Base-by-base conservation (phyloP, 2,329 filamentous ascomycete species). In the Fusarium sp. region DNA sequence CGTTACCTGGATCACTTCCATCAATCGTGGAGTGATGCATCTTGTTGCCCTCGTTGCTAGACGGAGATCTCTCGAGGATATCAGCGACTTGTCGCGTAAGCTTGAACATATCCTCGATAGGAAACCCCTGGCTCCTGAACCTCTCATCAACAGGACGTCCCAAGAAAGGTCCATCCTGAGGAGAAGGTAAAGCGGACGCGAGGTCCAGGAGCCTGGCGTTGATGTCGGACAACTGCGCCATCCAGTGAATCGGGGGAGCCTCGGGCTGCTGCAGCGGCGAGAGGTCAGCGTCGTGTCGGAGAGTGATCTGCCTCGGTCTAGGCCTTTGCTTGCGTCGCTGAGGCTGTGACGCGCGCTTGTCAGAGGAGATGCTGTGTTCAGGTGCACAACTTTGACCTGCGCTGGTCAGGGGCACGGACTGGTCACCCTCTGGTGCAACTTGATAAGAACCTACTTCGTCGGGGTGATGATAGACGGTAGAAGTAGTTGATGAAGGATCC, bases 61-160 rank as follows among this genome's bases (percentile, higher is more conserved):
- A 54, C 1, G 73, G 63, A 4, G 77, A 57, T 25, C 75, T 71
- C 46, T 81, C 76, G 8, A 82, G 65, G 2, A 79, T 75, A 34
- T 82, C 77, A 18, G 81, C 76, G 10, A 83, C 78, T 8, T 72
- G 60, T 10, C 78, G 77, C 7, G 81, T 82, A 25, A 83, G 75
- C 56, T 80, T 76, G 71, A 83, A 83, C 73, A 83, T 79, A 38
- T 78, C 78, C 47, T 82, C 80, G 34, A 83, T 78, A 5, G 81
- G 81, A 47, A 83, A 83, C 25, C 73, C 77, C 60, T 65, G 62
- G 25, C 57, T 62, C 43, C 64, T 75, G 40, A 67, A 75, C 60
- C 62, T 71, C 58, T 72, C 74, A 30, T 73, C 72, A 30, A 56
- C 62, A 15, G 74, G 76, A 41, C 61, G 61, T 16, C 59, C 55